A percentile compares a stretch with the other conserved stretches of the same genome.
These are phyloP conservation scores for Dioscorea cayenensis DNA, from an alignment of 116 monocot genomes.

Conservation along the genomic window DNA sequence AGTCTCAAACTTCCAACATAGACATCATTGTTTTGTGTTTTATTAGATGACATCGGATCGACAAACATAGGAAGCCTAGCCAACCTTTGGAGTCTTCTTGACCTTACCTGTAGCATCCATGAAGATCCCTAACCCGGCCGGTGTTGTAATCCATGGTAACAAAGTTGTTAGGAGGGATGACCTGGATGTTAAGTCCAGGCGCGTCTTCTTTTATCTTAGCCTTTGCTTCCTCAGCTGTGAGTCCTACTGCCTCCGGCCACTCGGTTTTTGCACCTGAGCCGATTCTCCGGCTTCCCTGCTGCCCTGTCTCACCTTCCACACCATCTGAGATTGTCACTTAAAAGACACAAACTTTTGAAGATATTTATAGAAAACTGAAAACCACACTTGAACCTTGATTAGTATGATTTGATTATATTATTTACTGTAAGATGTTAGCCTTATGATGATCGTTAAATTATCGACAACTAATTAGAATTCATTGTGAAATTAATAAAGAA, in stretches of 20 bases:
- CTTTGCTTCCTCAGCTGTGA: not conserved
- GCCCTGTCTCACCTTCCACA: not conserved
- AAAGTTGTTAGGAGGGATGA: not conserved
- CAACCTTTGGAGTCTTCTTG: not conserved
- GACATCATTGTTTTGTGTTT: not conserved
- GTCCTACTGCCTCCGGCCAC: not conserved
- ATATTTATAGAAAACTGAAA: no score
- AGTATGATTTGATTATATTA: no score
- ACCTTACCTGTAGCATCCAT: not conserved
- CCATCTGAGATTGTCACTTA: not conserved
- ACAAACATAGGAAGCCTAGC: not conserved
- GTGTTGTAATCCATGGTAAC: not conserved
- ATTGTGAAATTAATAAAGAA: no score
- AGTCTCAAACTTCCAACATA: not conserved
- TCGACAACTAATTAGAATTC: no score
- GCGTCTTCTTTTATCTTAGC: not conserved
- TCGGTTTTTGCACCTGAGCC: not conserved
- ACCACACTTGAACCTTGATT: no score
- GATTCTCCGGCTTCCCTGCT: not conserved
- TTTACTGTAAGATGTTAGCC: no score
- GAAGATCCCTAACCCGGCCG: not conserved
- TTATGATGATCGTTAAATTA: no score
- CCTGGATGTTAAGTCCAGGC: not conserved
- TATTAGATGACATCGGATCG: not conserved
- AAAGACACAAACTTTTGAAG: not conserved